Base-by-base conservation (phyloP, 2,329 filamentous ascomycete species). In the Sclerotiophoma versabilis region DNA sequence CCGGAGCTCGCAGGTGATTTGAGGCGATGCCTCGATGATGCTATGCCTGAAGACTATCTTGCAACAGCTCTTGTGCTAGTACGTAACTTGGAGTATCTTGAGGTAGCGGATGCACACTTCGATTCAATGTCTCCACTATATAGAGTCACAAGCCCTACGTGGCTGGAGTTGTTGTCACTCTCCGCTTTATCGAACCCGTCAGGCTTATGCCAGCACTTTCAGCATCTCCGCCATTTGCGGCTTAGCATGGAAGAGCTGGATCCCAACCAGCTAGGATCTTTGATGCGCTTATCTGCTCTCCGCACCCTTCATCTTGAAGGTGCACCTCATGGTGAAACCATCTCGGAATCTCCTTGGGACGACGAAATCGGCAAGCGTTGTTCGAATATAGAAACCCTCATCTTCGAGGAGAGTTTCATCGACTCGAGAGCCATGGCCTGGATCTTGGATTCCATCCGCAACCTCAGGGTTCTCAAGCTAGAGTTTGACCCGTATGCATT, bases 21-120 rank as follows among this genome's bases (percentile, higher is more conserved):
- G 15, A 27, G 25, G 7, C 26, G 17, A 14, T 15, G 39, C 4
- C 47, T 47, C 5, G 17, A 32, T 17, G 14, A 19, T 5, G 19
- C 41, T 4, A 33, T 19, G 19, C 22, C 36, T 3, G 39, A 29
- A 9, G 34, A 56, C 19, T 23, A 42, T 23, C 46, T 56, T 22
- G 36, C 46, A 1, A 43, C 47, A 4, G 22, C 49, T 11, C 47
- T 56, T 22, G 32, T 56, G 1, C 36, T 56, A 12, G 20, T 41
- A 5, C 53, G 41, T n/a, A 46, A 51, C 22, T n/a, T 56, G 2
- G 26, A 43, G 20, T 36, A 29, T 29, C 26, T 56, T 3, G 46
- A 50, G 15, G 32, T 49, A 9, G 20, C 20, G 23, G 53, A 56
- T 17, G 38, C 26, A n/a, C 47, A 53, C 9, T 44, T 22, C 11